Evolutionary conservation across 805 yeast species (phyloP), one percentile per base, ranked within the genome.

Genomic region (Ascoidea asiatica): DNA sequence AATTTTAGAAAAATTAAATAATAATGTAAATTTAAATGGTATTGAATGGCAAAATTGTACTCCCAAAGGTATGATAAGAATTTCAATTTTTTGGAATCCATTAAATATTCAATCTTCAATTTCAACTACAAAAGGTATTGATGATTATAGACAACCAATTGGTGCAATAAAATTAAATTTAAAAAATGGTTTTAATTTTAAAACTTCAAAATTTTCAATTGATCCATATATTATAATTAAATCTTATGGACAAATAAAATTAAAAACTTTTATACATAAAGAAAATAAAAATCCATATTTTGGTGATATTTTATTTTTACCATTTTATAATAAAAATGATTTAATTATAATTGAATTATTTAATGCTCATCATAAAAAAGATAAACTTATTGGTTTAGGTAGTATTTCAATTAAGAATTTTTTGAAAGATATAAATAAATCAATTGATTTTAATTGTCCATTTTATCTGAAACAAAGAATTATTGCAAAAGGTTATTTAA

Each of bases 1-100:
- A 47, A 58, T 69, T 5, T 11, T 29, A 11, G 59, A 57, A 20
- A 59, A 55, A 20, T n/a, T n/a, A n/a, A n/a, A n/a, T n/a, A n/a
- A n/a, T n/a, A n/a, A n/a, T n/a, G n/a, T n/a, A n/a, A n/a, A n/a
- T n/a, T n/a, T n/a, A n/a, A 64, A 73, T 48, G 78, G 77, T 39
- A 72, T 67, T 48, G 73, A 71, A 48, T 60, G 69, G 62, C 62
- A 78, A 42, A 56, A 67, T 3, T 70, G 75, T 40, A 55, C 65
- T 1, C 78, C 86, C 21, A 59, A 66, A 42, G 83, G 84, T 49
- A 62, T 64, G 39, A 63, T 81, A 44, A 70, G 74, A 53, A 54
- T 82, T 35, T 60, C 71, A 41, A 76, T 82, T 42, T 59, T 59
- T 38, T 84, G 90, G 90, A 84, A 81, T 56, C 87, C 89, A 5